Base-by-base conservation (phyloP, 768 basidiomycete species). In the Hericium alpestre region DNA sequence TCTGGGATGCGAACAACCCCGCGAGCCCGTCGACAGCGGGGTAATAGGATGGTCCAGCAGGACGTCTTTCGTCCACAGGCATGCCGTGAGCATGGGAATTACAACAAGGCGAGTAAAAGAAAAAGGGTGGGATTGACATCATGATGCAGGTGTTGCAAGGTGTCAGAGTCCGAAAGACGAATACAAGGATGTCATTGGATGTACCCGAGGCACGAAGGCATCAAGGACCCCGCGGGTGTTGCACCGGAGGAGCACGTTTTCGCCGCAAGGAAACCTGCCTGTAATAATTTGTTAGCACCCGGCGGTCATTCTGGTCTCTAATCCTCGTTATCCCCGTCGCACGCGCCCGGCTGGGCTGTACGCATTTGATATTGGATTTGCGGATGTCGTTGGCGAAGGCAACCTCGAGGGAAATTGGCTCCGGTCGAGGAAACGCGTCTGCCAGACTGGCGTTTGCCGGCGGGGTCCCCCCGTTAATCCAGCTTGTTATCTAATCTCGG, bases 51-150 rank as follows among this genome's bases (percentile, higher is more conserved):
- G 52, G 52, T 51, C 23, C 50, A 27, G 11, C 25, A 2, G n/a
- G 23, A n/a, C 22, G 25, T 51, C 50, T 25, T 13, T 38, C n/a
- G 25, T 10, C 25, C 16, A 16, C 22, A 32, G 15, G 23, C 39
- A 59, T 61, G 60, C 61, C 61, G 53, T 60, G 53, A 59, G 10
- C 27, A 27, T 16, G 20, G 52, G 40, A 39, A 38, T 55, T 54
- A 46, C 52, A 32, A 46, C 38, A 58, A 32, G 46, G 32, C 51
- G 37, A 46, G 51, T 55, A 37, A 16, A 55, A 38, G 46, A 56
- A 49, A 10, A 57, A 43, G 59, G 59, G 51, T 38, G 25, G 43
- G 20, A 50, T 18, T 57, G 56, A 41, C 55, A 50, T 57, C 53
- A 60, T 54, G 53, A 48, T 38, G 25, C 41, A 54, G 41, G 25